These are phyloP conservation scores for Saccharomycopsis sp. DNA, from an alignment of 805 yeast genomes.

Conservation along the genomic window DNA sequence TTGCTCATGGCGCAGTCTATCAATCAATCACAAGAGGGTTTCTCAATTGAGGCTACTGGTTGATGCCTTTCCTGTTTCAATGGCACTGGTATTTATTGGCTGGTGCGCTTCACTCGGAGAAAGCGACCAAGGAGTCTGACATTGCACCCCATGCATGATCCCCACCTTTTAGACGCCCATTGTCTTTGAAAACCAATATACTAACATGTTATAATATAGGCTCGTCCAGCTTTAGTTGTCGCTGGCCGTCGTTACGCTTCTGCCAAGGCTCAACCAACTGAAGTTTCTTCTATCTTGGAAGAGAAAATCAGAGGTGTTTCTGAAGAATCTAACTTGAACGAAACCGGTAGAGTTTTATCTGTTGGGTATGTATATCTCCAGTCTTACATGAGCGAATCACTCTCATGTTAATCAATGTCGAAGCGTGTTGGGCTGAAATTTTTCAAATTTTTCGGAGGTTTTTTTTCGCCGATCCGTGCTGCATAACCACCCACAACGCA, in stretches of 20 bases:
- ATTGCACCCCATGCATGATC: not conserved
- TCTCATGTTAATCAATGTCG: too few species aligned
- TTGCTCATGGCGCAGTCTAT: not conserved
- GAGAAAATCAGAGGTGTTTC: slow-evolving; percentile 99
- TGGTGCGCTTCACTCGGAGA: too few species aligned
- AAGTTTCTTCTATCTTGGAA: slow-evolving; percentile 97
- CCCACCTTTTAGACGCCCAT: not conserved
- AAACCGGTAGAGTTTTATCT: slow-evolving; percentile 98
- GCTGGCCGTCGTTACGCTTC: slow-evolving; percentile 85
- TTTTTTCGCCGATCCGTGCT: not conserved
- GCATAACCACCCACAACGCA: not conserved
- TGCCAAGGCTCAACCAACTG: slow-evolving; percentile 98
- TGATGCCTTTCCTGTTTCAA: not conserved
- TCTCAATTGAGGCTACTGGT: not conserved
- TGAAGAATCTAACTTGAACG: slow-evolving; percentile 94
- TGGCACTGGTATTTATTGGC: not conserved
- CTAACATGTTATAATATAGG: slow-evolving; percentile 32
- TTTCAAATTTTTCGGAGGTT: slow-evolving; percentile 4
- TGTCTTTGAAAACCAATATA: too few species aligned
- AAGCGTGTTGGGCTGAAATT: not conserved
- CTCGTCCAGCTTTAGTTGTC: slow-evolving; percentile 62
- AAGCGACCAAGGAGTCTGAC: slow-evolving; percentile 26
- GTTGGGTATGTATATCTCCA: slow-evolving; percentile 76
- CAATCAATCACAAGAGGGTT: not conserved
- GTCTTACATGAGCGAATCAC: too few species aligned